phyloP scores from a whole-genome alignment of 2,329 filamentous ascomycete species.

The Aspergillus sp. region DNA sequence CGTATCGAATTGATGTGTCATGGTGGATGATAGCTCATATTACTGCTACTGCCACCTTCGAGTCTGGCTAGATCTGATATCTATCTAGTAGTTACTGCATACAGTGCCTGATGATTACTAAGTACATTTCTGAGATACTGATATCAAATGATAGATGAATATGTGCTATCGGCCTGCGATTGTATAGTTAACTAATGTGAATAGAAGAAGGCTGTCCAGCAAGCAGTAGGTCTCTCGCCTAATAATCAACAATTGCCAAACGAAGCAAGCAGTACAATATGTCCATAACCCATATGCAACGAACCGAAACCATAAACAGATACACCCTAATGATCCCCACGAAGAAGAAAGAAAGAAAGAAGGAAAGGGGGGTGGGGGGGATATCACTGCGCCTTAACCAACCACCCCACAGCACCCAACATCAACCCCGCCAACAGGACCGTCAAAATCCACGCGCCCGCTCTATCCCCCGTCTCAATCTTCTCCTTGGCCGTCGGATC shows the following conservation, averaged over 20 bases:
- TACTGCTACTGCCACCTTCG: no score
- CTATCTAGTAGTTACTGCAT: no score
- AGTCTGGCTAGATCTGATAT: no score
- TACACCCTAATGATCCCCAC: background rate
- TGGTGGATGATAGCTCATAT: no score
- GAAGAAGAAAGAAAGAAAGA: background rate
- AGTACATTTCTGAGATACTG: no score
- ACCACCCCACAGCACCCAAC: constrained; percentile 17
- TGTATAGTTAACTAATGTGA: no score
- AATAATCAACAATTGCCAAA: background rate
- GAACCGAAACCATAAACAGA: background rate
- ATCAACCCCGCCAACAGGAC: constrained; percentile 10
- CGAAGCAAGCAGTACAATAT: background rate
- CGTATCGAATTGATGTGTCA: no score
- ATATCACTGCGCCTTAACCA: constrained; percentile 15
- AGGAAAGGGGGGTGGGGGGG: no score
- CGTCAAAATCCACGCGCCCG: constrained; percentile 32
- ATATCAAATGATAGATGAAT: no score
- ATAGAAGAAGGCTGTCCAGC: no score
- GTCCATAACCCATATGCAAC: background rate
- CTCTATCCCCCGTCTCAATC: constrained; percentile 31
- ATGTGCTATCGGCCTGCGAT: no score
- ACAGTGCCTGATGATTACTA: no score
- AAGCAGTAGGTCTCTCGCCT: background rate
- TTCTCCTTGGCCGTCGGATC: constrained; percentile 7